Evolutionary conservation across 108 stramenopile species (phyloP).

Genomic region (Cylindrotheca closterium): DNA sequence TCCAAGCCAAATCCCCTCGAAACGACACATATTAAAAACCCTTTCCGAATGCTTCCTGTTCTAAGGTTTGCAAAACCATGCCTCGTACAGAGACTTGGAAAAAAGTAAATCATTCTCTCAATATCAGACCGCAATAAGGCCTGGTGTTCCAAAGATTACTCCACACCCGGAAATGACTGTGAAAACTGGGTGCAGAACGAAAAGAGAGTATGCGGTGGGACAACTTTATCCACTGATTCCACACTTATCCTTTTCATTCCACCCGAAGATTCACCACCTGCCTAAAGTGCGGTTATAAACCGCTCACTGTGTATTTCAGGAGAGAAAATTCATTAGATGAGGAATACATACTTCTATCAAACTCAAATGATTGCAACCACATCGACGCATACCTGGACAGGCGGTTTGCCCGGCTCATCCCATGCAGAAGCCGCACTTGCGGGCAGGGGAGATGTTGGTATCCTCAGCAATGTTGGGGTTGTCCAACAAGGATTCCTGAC

Average conservation of each 20-base stretch:
- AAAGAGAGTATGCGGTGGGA: constrained; percentile 8
- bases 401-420: constrained; percentile 85
- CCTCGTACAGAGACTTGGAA: no score
- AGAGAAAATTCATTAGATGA: not conserved
- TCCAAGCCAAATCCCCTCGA: not conserved
- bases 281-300: constrained; percentile 24
- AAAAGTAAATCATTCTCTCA: no score
- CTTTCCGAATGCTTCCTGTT: constrained; percentile 16
- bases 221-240: constrained; percentile 8
- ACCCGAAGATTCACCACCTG: constrained; percentile 21
- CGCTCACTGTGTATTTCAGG: constrained; percentile 17
- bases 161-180: constrained; percentile 18
- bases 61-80: no score
- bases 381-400: constrained; percentile 49
- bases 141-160: no score
- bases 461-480: constrained; percentile 49
- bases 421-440: constrained; percentile 83
- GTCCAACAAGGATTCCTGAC: constrained; percentile 32
- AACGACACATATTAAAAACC: constrained; percentile 1
- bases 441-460: constrained; percentile 52
- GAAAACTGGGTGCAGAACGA: constrained; percentile 14
- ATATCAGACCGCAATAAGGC: no score
- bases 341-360: no score
- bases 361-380: no score
- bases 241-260: constrained; percentile 28